Evolutionary conservation across 2,329 filamentous ascomycete species (phyloP).

Genomic region (Tolypocladium nubicola): DNA sequence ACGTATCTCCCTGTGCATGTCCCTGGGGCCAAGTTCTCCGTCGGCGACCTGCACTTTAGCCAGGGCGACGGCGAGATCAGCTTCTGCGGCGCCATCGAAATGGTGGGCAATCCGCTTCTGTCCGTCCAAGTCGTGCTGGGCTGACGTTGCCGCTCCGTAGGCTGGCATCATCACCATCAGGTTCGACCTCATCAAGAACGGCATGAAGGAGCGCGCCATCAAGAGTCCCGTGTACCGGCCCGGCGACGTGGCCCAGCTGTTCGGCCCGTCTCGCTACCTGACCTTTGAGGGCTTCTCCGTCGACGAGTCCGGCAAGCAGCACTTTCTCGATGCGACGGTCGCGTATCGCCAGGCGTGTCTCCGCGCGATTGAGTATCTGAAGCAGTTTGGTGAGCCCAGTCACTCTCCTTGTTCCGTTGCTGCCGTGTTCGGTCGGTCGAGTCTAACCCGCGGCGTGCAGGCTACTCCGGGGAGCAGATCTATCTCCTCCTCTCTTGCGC

Average conservation of each 20-base stretch:
- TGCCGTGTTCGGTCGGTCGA: neutral
- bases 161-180: slow-evolving; percentile 85
- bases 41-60: slow-evolving; percentile 77
- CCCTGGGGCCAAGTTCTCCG: slow-evolving; percentile 75
- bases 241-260: slow-evolving; percentile 80
- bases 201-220: slow-evolving; percentile 62
- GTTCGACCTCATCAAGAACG: slow-evolving; percentile 76
- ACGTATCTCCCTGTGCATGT: slow-evolving; percentile 86
- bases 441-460: slow-evolving; percentile 19
- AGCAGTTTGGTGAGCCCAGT: slow-evolving; percentile 17
- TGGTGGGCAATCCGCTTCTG: slow-evolving; percentile 29
- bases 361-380: slow-evolving; percentile 29
- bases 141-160: neutral
- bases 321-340: slow-evolving; percentile 77
- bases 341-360: slow-evolving; percentile 77
- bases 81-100: slow-evolving; percentile 85
- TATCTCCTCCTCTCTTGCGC: slow-evolving; percentile 80
- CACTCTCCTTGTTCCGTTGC: neutral
- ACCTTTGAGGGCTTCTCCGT: slow-evolving; percentile 68
- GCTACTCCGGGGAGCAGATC: slow-evolving; percentile 63
- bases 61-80: slow-evolving; percentile 84
- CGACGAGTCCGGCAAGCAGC: slow-evolving; percentile 79
- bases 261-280: slow-evolving; percentile 57
- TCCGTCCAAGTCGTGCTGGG: neutral
- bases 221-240: slow-evolving; percentile 80